Base-by-base conservation (phyloP, 495 filamentous ascomycete species). In the Hyphodiscus hymeniophilus region DNA sequence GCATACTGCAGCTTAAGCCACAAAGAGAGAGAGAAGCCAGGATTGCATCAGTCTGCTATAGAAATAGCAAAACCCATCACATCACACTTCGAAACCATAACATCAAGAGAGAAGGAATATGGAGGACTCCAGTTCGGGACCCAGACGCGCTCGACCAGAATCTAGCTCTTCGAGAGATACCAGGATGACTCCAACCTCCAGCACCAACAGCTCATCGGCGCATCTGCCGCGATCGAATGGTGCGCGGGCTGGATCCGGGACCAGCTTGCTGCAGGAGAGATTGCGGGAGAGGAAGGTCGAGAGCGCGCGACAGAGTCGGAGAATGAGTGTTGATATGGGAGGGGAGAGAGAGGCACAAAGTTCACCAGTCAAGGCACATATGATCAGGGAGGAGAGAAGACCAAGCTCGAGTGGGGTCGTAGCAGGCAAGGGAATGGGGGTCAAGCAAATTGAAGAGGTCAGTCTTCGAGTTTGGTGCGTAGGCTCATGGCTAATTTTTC, bases 211-310 rank as follows among this genome's bases (percentile, higher is more conserved):
- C 36, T 55, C 48, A 1, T 45, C 52, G 8, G 45, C 42, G 17
- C 32, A 50, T 36, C 31, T 55, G 11, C 38, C 51, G 18, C 18
- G 31, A 18, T 21, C 43, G 17, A 33, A 18, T 36, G 17, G 26
- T 10, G 11, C 32, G 31, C 16, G 54, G 21, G 38, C 34, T 22
- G 17, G 20, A n/a, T 32, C 45, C 7, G 58, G 65, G 30, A 73
- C 73, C 4, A 66, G 57, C 21, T 60, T 74, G 33, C 62, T 79
- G 8, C 75, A 74, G 28, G 73, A 79, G 48, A 63, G 63, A 42
- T 51, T 79, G 49, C 65, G 67, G 7, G 70, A 73, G 53, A 68
- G 72, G 30, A 71, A 63, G 47, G 66, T 65, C 13, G 69, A 73
- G 48, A 66, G 62, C 48, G 69, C 70, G 20, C 56, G 69, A 13